Evolutionary conservation across 208 protist genomes (phyloP).

Genomic region (Acanthamoeba lenticulata): DNA sequence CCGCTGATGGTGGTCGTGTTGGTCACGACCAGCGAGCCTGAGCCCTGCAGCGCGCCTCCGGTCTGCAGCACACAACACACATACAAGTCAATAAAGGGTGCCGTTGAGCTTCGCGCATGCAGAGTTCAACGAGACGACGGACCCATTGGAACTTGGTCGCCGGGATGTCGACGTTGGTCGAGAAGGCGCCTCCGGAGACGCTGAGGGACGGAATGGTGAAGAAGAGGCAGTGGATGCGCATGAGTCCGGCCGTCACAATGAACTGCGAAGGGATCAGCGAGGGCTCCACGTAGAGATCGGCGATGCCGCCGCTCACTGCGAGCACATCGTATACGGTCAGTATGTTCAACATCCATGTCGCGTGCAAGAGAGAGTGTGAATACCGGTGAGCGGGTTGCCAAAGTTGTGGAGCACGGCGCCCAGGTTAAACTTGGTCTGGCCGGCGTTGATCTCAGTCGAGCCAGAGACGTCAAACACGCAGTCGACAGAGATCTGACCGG

Average conservation of each 20-base stretch:
- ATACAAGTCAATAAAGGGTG: background rate
- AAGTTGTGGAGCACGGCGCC: slow-evolving; percentile 39
- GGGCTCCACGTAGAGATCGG: slow-evolving; percentile 59
- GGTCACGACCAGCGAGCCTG: background rate
- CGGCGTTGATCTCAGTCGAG: slow-evolving; percentile 5
- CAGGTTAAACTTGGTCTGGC: slow-evolving; percentile 53
- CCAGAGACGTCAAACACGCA: slow-evolving; percentile 35
- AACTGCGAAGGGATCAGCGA: slow-evolving; percentile 10
- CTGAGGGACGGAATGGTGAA: slow-evolving; percentile 32
- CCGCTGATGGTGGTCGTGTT: background rate
- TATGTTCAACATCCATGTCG: too few species aligned
- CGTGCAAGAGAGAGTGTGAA: too few species aligned
- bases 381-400: slow-evolving; percentile 60
- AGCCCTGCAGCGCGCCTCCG: slow-evolving; percentile 1
- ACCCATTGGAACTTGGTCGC: background rate
- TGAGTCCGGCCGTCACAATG: slow-evolving; percentile 22
- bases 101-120: too few species aligned
- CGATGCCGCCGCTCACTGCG: slow-evolving; percentile 32
- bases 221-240: slow-evolving; percentile 55
- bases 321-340: too few species aligned
- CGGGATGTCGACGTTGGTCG: slow-evolving; percentile 61
- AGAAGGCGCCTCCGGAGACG: slow-evolving; percentile 53
- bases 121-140: background rate
- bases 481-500: background rate
- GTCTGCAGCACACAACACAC: background rate